A percentile compares a stretch with the other conserved stretches of the same genome.
These are phyloP conservation scores for Rhodotorula sp. DNA, from an alignment of 1,284 basidiomycete genomes.

Conservation along the genomic window DNA sequence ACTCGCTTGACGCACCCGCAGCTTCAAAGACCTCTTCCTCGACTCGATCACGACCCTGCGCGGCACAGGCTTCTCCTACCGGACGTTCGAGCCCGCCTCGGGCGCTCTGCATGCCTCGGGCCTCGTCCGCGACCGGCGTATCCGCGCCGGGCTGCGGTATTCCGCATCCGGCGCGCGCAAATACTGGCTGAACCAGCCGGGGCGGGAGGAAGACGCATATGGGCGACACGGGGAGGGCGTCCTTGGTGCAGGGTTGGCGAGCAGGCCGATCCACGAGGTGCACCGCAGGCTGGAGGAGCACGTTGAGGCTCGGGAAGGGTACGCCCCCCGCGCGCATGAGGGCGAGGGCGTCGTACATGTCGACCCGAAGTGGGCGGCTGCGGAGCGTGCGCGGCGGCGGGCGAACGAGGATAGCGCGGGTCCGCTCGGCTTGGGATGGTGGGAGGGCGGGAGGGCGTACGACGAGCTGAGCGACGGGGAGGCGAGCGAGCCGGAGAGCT, in stretches of 20 bases:
- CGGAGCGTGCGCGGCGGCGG: conserved; percentile 8
- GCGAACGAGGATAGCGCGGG: conserved; percentile 6
- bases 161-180: conserved; percentile 74
- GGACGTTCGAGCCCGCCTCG: conserved; percentile 92
- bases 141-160: conserved; percentile 87
- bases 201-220: conserved; percentile 5
- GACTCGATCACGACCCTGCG: conserved; percentile 80
- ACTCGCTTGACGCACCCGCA: not conserved
- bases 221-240: conserved; percentile 45
- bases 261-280: conserved; percentile 52
- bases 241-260: conserved; percentile 20
- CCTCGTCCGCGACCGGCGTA: conserved; percentile 73
- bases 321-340: conserved; percentile 71
- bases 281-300: conserved; percentile 57
- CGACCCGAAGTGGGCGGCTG: conserved; percentile 46
- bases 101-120: conserved; percentile 82
- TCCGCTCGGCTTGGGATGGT: conserved; percentile 5
- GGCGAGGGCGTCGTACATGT: conserved; percentile 68
- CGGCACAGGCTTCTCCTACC: conserved; percentile 90
- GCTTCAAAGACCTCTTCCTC: conserved; percentile 71
- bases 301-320: conserved; percentile 62
- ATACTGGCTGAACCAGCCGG: conserved; percentile 62
- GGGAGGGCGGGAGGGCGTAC: conserved; percentile 21
- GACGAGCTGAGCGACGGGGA: conserved; percentile 18
- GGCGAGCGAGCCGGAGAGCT: conserved; percentile 39